Evolutionary conservation across 1,139 yeast species (phyloP).

Genomic region (Scheffersomyces segobiensis): DNA sequence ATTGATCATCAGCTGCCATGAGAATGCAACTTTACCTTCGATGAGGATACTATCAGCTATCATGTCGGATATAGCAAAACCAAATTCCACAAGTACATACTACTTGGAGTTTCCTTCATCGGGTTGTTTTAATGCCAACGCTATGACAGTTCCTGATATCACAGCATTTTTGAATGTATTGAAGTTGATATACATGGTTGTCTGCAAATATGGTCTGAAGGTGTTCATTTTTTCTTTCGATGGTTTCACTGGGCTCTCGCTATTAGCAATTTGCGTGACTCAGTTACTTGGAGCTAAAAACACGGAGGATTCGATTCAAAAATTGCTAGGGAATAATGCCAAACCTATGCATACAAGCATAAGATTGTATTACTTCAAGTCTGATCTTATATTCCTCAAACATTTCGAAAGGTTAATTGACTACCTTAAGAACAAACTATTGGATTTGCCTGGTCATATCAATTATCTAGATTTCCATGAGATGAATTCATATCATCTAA

Average conservation of each 20-base stretch:
- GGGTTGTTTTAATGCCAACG: slow-evolving; percentile 24
- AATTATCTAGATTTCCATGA: slow-evolving; percentile 9
- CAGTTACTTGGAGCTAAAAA: slow-evolving; percentile 12
- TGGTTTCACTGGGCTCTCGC: slow-evolving; percentile 42
- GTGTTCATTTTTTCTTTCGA: slow-evolving; percentile 39
- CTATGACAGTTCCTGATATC: slow-evolving; percentile 25
- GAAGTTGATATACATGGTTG: slow-evolving; percentile 27
- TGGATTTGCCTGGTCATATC: slow-evolving; percentile 5
- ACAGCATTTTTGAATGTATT: slow-evolving; percentile 33
- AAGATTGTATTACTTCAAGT: slow-evolving; percentile 33
- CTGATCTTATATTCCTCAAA: slow-evolving; percentile 33
- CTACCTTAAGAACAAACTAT: slow-evolving; percentile 15
- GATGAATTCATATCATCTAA: slow-evolving; percentile 11
- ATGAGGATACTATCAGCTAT: slow-evolving; percentile 16
- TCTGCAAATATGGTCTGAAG: slow-evolving; percentile 18
- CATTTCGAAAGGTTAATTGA: slow-evolving; percentile 32
- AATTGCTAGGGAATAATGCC: slow-evolving; percentile 9
- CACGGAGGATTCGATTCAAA: slow-evolving; percentile 21
- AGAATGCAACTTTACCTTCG: slow-evolving; percentile 32
- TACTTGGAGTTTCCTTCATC: slow-evolving; percentile 38
- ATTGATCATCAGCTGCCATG: slow-evolving; percentile 37
- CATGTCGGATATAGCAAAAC: slow-evolving; percentile 9
- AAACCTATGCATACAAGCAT: slow-evolving; percentile 10
- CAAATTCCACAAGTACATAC: slow-evolving; percentile 12
- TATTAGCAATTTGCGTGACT: slow-evolving; percentile 24